phyloP scores from a whole-genome alignment of 495 filamentous ascomycete species.

The Penicillium cinerascens region DNA sequence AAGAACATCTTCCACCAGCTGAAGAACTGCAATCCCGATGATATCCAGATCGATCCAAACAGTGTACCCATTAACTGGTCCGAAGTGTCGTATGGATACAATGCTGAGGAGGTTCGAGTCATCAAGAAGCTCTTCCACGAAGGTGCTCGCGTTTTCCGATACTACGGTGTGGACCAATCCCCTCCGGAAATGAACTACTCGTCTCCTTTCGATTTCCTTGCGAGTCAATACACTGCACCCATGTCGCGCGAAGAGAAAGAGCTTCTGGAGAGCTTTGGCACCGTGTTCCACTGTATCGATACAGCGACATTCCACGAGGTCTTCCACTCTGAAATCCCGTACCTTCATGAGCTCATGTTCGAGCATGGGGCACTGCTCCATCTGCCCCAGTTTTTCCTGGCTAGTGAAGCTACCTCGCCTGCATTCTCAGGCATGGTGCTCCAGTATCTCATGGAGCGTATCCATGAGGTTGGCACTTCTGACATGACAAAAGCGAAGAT shows the following conservation, averaged over 20 bases:
- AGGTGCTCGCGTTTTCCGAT: slow-evolving; percentile 91
- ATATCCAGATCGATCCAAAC: slow-evolving; percentile 61
- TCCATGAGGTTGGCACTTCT: slow-evolving; percentile 88
- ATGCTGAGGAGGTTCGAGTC: slow-evolving; percentile 92
- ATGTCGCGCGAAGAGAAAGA: slow-evolving; percentile 97
- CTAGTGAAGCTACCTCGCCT: slow-evolving; percentile 94
- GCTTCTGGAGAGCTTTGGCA: slow-evolving; percentile 94
- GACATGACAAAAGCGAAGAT: slow-evolving; percentile 90
- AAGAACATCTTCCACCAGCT: slow-evolving; percentile 97
- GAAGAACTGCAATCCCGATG: slow-evolving; percentile 78
- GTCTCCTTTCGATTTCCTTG: slow-evolving; percentile 82
- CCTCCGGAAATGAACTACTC: slow-evolving; percentile 68
- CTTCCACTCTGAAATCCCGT: slow-evolving; percentile 94
- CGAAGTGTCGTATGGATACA: slow-evolving; percentile 94
- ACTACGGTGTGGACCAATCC: slow-evolving; percentile 86
- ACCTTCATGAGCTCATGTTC: slow-evolving; percentile 96
- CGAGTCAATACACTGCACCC: slow-evolving; percentile 86
- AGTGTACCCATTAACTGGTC: slow-evolving; percentile 88
- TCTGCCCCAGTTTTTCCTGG: slow-evolving; percentile 95
- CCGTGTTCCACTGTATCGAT: slow-evolving; percentile 97
- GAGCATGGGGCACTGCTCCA: slow-evolving; percentile 91
- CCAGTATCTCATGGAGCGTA: slow-evolving; percentile 93
- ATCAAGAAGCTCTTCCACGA: slow-evolving; percentile 97
- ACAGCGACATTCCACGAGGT: slow-evolving; percentile 98
- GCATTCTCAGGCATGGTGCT: slow-evolving; percentile 97